Evolutionary conservation across 208 protist species (phyloP).

Genomic region (Herpetomonas tarakana): DNA sequence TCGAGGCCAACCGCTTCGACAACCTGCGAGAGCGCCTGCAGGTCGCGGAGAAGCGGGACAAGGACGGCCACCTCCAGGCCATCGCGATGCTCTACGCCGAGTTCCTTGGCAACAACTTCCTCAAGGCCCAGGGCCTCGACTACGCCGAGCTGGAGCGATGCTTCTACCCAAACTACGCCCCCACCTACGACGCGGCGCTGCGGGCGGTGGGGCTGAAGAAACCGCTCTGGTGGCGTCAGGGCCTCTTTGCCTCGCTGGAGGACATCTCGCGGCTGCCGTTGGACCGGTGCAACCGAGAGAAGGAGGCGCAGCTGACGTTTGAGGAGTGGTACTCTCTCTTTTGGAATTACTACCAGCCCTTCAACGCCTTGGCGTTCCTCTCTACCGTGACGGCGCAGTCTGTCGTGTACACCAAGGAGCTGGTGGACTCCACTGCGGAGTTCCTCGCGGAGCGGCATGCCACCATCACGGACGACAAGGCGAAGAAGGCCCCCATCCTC

Average conservation of each 20-base stretch:
- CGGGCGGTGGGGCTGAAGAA: conserved; percentile 50
- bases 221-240: conserved; percentile 70
- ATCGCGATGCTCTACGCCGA: conserved; percentile 84
- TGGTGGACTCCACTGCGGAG: conserved; percentile 68
- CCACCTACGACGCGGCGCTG: conserved; percentile 49
- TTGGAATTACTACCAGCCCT: conserved; percentile 87
- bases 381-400: conserved; percentile 79
- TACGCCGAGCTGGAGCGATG: conserved; percentile 77
- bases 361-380: conserved; percentile 72
- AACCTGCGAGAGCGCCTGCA: conserved; percentile 74
- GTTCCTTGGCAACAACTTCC: conserved; percentile 68
- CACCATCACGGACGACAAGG: conserved; percentile 54
- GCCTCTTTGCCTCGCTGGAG: conserved; percentile 63
- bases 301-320: conserved; percentile 58
- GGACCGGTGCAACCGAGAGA: conserved; percentile 63
- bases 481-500: conserved; percentile 78
- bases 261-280: conserved; percentile 85
- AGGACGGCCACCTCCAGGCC: conserved; percentile 70
- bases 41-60: conserved; percentile 58
- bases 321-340: conserved; percentile 89
- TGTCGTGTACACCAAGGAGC: conserved; percentile 59
- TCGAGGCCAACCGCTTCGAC: conserved; percentile 78
- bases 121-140: conserved; percentile 47
- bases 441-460: conserved; percentile 75
- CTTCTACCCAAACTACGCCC: conserved; percentile 79